Conservation (phyloP, 371 early-diverging fungal species). For the Mucor mucedo region DNA sequence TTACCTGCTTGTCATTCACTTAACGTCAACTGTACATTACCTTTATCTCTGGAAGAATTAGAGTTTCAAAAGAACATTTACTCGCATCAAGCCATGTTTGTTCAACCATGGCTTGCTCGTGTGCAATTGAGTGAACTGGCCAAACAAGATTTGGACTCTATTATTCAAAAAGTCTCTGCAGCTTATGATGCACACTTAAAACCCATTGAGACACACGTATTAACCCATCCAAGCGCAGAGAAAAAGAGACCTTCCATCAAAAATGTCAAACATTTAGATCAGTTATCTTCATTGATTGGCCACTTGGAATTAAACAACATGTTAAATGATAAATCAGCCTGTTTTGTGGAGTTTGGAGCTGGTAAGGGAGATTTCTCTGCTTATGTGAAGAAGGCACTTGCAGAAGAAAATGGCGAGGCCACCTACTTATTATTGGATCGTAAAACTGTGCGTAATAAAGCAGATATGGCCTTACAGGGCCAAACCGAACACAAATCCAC, state of each 20-base stretch:
- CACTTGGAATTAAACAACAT: conserved; percentile 71
- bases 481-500: conserved; percentile 36
- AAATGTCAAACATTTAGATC: conserved; percentile 69
- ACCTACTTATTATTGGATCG: conserved; percentile 80
- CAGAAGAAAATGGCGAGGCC: conserved; percentile 58
- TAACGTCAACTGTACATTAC: conserved; percentile 63
- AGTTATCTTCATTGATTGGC: conserved; percentile 82
- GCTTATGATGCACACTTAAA: conserved; percentile 45
- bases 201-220: conserved; percentile 45
- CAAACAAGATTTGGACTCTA: conserved; percentile 40
- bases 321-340: conserved; percentile 58
- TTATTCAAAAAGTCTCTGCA: conserved; percentile 56
- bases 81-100: conserved; percentile 47
- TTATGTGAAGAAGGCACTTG: conserved; percentile 62
- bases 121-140: conserved; percentile 52
- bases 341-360: conserved; percentile 85
- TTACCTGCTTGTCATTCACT: conserved; percentile 50
- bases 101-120: conserved; percentile 54
- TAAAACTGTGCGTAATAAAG: conserved; percentile 76
- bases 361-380: conserved; percentile 76
- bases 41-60: conserved; percentile 50
- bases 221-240: conserved; percentile 57
- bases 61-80: conserved; percentile 51
- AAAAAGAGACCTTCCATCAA: conserved; percentile 49
- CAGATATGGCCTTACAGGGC: conserved; percentile 50